Conservation (phyloP, 139 green algal species). For the Desmodesmus armatus region DNA sequence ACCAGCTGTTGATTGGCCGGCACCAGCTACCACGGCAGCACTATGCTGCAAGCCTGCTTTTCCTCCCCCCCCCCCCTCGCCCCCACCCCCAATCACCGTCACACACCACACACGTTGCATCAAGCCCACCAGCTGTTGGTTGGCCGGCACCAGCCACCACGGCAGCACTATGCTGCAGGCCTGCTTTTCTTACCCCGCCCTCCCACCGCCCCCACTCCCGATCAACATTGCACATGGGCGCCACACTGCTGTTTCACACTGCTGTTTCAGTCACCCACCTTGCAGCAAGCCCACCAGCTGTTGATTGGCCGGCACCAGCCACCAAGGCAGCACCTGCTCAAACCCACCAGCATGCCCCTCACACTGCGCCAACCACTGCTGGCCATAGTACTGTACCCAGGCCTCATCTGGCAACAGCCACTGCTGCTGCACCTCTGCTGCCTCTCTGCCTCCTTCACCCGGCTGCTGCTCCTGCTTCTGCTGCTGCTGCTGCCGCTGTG, state of each 20-base stretch:
- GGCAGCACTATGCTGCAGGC: too few species aligned
- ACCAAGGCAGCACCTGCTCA: conserved; percentile 4
- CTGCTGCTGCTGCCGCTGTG: conserved; percentile 17
- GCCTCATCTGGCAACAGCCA: neutral
- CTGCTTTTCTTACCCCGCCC: too few species aligned
- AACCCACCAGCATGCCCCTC: neutral
- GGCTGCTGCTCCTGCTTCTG: conserved; percentile 8
- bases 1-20: too few species aligned
- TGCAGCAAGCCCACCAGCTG: neutral
- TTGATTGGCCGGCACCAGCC: neutral
- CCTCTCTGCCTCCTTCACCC: neutral
- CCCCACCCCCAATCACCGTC: neutral
- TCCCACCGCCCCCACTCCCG: too few species aligned
- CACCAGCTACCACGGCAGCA: too few species aligned
- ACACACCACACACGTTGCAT: neutral
- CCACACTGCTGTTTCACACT: neutral
- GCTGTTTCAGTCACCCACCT: neutral
- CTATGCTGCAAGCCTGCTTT: too few species aligned
- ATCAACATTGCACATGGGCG: too few species aligned
- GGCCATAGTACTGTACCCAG: neutral
- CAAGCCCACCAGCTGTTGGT: neutral
- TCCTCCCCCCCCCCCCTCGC: too few species aligned
- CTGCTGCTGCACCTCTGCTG: neutral
- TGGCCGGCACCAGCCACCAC: neutral
- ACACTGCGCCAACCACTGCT: neutral